A percentile compares a stretch with the other conserved stretches of the same genome.
These are phyloP conservation scores for Pleurotus eryngii DNA, from an alignment of 768 basidiomycete species.

Conservation along the genomic window DNA sequence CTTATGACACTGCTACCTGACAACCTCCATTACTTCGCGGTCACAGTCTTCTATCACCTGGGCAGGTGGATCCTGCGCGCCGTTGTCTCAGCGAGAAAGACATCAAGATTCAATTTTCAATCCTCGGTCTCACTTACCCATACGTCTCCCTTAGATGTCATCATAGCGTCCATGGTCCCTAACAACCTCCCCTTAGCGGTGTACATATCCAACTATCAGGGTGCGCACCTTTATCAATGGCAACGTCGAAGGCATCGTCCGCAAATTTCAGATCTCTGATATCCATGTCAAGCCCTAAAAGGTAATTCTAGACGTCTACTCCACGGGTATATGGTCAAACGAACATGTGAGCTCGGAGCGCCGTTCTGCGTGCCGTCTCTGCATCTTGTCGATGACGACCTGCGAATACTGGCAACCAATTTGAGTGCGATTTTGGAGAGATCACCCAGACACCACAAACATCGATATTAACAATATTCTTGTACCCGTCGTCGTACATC, in stretches of 20 bases:
- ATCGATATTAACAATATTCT: constrained; percentile 75
- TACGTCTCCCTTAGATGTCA: constrained; percentile 77
- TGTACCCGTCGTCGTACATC: constrained; percentile 90
- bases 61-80: constrained; percentile 66
- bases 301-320: background rate
- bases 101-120: background rate
- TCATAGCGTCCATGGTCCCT: constrained; percentile 89
- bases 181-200: background rate
- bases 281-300: constrained; percentile 81
- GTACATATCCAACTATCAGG: no score
- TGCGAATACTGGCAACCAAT: constrained; percentile 58
- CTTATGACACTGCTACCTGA: constrained; percentile 44
- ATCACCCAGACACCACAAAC: constrained; percentile 33
- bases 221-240: constrained; percentile 69
- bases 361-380: constrained; percentile 38
- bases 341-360: constrained; percentile 73
- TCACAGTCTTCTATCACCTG: constrained; percentile 69
- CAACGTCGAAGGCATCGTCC: constrained; percentile 66
- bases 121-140: constrained; percentile 49
- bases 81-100: background rate
- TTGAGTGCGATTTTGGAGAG: background rate
- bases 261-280: constrained; percentile 66
- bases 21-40: constrained; percentile 71
- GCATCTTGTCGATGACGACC: constrained; percentile 75
- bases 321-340: background rate